Evolutionary conservation across 768 basidiomycete species (phyloP).

Genomic region (Sistotremastrum niveocremeum): DNA sequence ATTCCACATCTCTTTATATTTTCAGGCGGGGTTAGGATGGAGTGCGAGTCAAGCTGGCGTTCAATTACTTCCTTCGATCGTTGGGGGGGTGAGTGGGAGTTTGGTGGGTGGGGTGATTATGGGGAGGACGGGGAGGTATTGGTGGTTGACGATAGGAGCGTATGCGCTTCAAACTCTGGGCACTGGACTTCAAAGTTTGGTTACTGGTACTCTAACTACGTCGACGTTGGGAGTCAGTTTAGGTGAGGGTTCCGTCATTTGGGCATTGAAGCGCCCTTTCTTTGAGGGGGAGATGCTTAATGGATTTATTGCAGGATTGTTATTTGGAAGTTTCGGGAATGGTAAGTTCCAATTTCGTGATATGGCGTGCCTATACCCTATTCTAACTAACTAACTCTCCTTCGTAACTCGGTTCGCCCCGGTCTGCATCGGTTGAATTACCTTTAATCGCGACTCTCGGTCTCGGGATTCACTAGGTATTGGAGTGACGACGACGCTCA

Average conservation of each 20-base stretch:
- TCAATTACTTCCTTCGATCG: conserved; percentile 35
- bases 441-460: not conserved
- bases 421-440: not conserved
- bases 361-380: too few relatives aligned
- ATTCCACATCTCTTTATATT: conserved; percentile 42
- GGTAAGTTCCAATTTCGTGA: conserved; percentile 5
- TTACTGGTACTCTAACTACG: too few relatives aligned
- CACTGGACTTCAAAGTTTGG: too few relatives aligned
- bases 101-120: conserved; percentile 39
- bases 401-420: not conserved
- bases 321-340: conserved; percentile 10
- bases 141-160: conserved; percentile 31
- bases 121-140: conserved; percentile 46
- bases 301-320: not conserved
- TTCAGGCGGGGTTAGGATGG: conserved; percentile 41
- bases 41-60: conserved; percentile 36
- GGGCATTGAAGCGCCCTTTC: too few relatives aligned
- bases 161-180: conserved; percentile 15
- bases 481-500: conserved; percentile 41
- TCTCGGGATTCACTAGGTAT: conserved; percentile 20
- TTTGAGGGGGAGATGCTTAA: too few relatives aligned
- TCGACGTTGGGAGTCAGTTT: too few relatives aligned
- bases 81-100: conserved; percentile 35
- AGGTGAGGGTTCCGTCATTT: too few relatives aligned
- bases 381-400: too few relatives aligned